Conservation (phyloP, 2,329 filamentous ascomycete genomes). For the Fusarium avenaceum region DNA sequence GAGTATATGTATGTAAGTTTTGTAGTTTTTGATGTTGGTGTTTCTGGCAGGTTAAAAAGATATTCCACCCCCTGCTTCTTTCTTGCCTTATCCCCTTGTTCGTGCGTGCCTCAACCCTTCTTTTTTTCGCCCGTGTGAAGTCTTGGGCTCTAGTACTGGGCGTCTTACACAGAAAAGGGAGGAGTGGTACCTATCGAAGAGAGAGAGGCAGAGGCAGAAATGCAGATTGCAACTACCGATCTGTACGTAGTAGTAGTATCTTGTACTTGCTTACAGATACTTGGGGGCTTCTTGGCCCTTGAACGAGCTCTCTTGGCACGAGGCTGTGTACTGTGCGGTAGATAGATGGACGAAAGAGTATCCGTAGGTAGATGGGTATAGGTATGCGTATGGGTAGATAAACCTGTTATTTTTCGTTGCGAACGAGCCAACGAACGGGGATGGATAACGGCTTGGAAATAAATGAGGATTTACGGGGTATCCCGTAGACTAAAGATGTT, state of each 20-base stretch:
- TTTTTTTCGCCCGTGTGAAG: neutral
- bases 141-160: neutral
- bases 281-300: constrained; percentile 9
- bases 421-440: neutral
- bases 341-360: neutral
- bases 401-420: neutral
- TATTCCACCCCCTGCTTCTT: neutral
- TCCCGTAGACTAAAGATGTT: neutral
- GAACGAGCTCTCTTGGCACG: constrained; percentile 31
- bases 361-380: constrained; percentile 10
- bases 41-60: neutral
- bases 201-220: neutral
- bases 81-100: neutral
- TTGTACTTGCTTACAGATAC: constrained; percentile 4
- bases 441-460: neutral
- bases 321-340: constrained; percentile 28
- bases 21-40: neutral
- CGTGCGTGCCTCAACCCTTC: neutral
- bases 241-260: neutral
- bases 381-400: neutral
- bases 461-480: neutral
- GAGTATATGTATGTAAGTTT: neutral
- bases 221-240: constrained; percentile 20
- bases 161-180: too few species aligned
- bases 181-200: neutral